Evolutionary conservation across 2,329 filamentous ascomycete genomes (phyloP).

Genomic region (Pestalotiopsis sp.): DNA sequence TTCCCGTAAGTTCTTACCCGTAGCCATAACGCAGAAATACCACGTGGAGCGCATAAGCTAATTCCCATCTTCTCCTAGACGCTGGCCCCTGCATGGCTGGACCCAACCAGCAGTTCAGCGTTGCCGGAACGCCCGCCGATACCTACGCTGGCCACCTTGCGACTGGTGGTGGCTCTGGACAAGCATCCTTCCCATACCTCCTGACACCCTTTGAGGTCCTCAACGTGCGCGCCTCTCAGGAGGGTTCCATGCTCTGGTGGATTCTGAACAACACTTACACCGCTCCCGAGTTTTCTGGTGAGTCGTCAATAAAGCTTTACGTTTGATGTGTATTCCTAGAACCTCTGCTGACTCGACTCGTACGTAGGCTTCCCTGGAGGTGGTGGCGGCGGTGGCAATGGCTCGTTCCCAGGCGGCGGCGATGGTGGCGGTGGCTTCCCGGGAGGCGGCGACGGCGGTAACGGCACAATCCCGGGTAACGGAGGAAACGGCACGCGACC

Average conservation of each 20-base stretch:
- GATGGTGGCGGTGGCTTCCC: background rate
- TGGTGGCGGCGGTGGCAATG: conserved; percentile 3
- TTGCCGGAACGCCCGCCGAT: conserved; percentile 14
- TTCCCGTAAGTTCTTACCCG: conserved; percentile 12
- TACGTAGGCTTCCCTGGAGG: background rate
- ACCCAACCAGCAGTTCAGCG: conserved; percentile 18
- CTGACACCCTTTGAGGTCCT: conserved; percentile 57
- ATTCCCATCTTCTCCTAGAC: conserved; percentile 40
- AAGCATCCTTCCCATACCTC: conserved; percentile 53
- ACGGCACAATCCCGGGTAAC: background rate
- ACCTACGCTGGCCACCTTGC: conserved; percentile 36
- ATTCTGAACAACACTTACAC: conserved; percentile 42
- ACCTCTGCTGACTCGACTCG: background rate
- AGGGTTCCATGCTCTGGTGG: conserved; percentile 43
- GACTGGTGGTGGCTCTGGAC: conserved; percentile 59
- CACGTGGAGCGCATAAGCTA: background rate
- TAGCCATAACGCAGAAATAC: too few relatives aligned
- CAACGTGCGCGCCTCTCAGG: conserved; percentile 44
- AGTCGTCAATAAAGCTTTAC: background rate
- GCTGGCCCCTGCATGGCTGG: conserved; percentile 64
- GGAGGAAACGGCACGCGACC: background rate
- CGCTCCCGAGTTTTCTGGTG: background rate
- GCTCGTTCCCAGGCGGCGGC: conserved; percentile 1
- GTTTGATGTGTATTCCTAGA: background rate
- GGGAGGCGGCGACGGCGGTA: background rate